Base-by-base conservation (phyloP, 192 early-diverging fungal genomes). In the Coemansia sp. region DNA sequence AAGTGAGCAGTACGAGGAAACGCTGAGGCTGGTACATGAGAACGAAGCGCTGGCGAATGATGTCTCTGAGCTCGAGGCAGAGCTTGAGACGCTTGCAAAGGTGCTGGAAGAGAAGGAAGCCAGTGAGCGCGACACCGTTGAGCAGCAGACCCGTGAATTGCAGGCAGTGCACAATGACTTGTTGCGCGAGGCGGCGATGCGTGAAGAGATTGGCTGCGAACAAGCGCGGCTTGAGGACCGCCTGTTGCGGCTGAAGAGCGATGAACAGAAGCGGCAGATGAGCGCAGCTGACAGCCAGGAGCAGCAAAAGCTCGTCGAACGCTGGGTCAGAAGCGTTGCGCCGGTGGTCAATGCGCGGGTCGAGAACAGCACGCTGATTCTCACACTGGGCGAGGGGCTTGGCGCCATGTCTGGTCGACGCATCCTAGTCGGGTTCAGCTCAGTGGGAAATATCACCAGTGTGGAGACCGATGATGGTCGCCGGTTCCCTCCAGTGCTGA, bases 121-220 rank as follows among this genome's bases (percentile, higher is more conserved):
- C 51, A 65, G 56, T 28, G 79, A 82, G 46, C 51, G 60, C n/a
- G 74, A 73, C 18, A 46, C 50, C 6, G 68, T 63, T 9, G 79
- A 76, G 65, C 79, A 82, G 68, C 79, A 82, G 62, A 67, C 71
- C 33, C 79, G 79, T 28, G 79, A 82, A 42, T 59, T 82, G 50
- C 79, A 82, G 36, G 60, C 65, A 11, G 71, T 59, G 23, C 79
- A 82, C 65, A 82, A 82, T 62, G 79, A 82, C 28, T 46, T 76
- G 50, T 23, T 82, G 37, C 79, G 79, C 35, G 79, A 82, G 62
- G 67, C 62, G 3, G 62, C 71, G 34, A 64, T 70, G 70, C 63
- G 74, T 31, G 79, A 82, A n/a, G 74, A 76, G 11, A 62, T 70
- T 56, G 59, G 33, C 16, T 70, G 79, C 38, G 79, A 82, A 65